Conservation (phyloP, 306 rosid genomes). For the Vigna trinervia region DNA sequence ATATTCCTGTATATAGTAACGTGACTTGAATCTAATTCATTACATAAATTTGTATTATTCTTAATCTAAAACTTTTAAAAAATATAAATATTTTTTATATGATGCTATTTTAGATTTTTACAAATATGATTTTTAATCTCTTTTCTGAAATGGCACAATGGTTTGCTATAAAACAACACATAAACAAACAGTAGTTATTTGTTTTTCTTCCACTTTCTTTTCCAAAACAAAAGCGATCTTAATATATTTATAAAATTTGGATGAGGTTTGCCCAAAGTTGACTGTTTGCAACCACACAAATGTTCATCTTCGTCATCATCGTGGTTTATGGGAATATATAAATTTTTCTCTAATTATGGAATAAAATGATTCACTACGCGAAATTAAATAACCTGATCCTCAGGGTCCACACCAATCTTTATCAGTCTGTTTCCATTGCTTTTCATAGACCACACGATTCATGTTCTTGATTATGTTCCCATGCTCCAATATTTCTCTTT, state of each 20-base stretch:
- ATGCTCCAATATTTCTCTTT: slow-evolving; percentile 39
- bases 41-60: too few relatives aligned
- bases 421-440: slow-evolving; percentile 35
- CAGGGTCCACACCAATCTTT: slow-evolving; percentile 50
- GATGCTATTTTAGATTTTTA: too few relatives aligned
- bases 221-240: neutral
- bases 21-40: too few relatives aligned
- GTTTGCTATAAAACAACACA: too few relatives aligned
- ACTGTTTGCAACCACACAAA: neutral
- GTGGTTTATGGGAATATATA: slow-evolving; percentile 2
- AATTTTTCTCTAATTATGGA: neutral
- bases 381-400: slow-evolving; percentile 18
- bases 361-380: slow-evolving; percentile 32
- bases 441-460: slow-evolving; percentile 35
- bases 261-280: slow-evolving; percentile 3
- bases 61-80: too few relatives aligned
- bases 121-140: too few relatives aligned
- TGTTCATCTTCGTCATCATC: neutral
- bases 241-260: neutral
- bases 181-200: too few relatives aligned
- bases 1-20: too few relatives aligned
- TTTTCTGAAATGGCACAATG: too few relatives aligned
- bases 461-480: slow-evolving; percentile 50
- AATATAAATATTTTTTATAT: too few relatives aligned
- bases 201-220: too few relatives aligned